Base-by-base conservation (phyloP, 768 basidiomycete genomes). In the Boletus reticuloceps region DNA sequence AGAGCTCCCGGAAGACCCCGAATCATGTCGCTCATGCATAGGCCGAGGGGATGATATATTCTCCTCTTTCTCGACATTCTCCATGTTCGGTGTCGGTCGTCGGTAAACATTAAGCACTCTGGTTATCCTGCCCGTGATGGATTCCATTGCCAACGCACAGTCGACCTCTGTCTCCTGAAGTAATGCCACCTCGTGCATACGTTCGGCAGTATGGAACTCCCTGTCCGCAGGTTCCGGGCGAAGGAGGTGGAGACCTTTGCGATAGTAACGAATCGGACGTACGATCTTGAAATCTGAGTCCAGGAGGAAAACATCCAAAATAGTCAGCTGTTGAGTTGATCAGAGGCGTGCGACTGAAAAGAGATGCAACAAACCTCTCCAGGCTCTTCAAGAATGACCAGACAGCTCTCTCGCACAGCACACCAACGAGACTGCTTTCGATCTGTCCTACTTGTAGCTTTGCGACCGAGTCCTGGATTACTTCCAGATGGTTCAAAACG, bases 271-370 rank as follows among this genome's bases (percentile, higher is more conserved):
- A 65, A 83, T 88, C 2, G 96, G 96, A n/a, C 91, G 83, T 65
- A 94, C 85, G 51, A 98, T 93, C 49, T 79, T 78, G 67, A 99
- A 98, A 65, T 94, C 88, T 1, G 82, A 73, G 68, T 98, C 96
- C 49, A 98, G 75, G 39, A 98, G 78, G 72, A 99, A 96, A 13
- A 98, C 94, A 55, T 98, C 96, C 84, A 89, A 92, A 38, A 97
- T 74, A n/a, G 74, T 76, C n/a, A 88, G 76, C 90, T 95, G 64
- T 22, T 34, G 55, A 25, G 45, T 34, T 38, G 25, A 42, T 58
- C 32, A 54, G 50, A 41, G 41, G 43, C 16, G 27, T 31, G 25
- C 37, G 3, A 49, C 5, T 19, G 12, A 48, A 50, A 49, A 42
- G 16, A 41, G 38, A 51, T n/a, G 39, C 19, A 13, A 66, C 78